Evolutionary conservation across 352 stramenopile genomes (phyloP), one percentile per base, ranked within the genome.

Genomic region (Pseudoperonospora humuli): DNA sequence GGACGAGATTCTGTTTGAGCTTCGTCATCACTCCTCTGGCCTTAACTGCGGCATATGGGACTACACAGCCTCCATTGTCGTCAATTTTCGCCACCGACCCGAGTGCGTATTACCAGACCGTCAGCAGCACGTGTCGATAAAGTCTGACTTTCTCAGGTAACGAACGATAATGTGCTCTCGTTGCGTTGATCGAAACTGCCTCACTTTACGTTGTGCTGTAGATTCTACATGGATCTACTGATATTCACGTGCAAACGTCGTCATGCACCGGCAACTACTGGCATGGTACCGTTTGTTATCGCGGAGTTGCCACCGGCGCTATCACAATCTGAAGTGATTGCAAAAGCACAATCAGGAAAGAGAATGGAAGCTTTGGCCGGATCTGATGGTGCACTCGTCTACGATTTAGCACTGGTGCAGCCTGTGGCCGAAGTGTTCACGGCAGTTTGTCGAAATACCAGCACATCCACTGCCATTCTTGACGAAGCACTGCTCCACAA

Each of bases 1-100:
- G 90, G 94, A 98, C 51, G 94, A 98, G 43, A 89, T 93, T 46
- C 67, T 98, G 3, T 98, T 92, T 50, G 93, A 97, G 62, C 75
- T 98, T 38, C 82, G 86, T 34, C 74, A 97, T 47, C 91, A 98
- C 69, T 97, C 86, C 13, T 66, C 83, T 8, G 95, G 94, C 19
- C 64, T 98, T 28, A 98, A 98, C 65, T 98, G 93, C 61, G 95
- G 95, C 26, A 92, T 96, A 54, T 98, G 94, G 92, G 93, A 98
- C 64, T 98, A 98, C 64, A 94, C 96, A 5, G 96, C 96, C 49
- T 97, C 86, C 13, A 96, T 96, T 57, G 95, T 97, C 54, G 96
- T 97, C 54, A 92, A 90, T 50, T 96, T 97, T 15, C 84, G 92
- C 34, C 67, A 74, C 25, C 73, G 85, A 31, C 27, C 14, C 14